Conservation (phyloP, 495 filamentous ascomycete species). For the Physcia stellaris region DNA sequence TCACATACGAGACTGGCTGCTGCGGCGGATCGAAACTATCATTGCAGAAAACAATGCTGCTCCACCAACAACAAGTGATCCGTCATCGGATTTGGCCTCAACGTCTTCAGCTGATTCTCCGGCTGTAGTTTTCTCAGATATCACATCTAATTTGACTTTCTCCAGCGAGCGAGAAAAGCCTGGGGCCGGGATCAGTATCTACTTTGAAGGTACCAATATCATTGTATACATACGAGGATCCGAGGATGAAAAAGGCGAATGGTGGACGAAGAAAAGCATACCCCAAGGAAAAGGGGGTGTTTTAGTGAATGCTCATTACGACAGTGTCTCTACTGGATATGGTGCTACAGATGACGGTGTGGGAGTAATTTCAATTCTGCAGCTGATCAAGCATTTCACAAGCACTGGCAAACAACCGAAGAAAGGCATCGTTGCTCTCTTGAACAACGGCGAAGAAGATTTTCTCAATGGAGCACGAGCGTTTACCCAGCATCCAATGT, state of each 20-base stretch:
- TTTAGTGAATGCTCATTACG: constrained; percentile 90
- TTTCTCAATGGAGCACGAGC: constrained; percentile 79
- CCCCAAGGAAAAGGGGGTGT: constrained; percentile 57
- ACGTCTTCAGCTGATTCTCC: constrained; percentile 13
- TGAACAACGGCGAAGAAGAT: constrained; percentile 97
- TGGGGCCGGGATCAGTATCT: constrained; percentile 39
- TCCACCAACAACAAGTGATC: constrained; percentile 13
- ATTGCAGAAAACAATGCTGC: constrained; percentile 36
- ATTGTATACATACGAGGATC: constrained; percentile 79
- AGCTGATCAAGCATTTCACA: constrained; percentile 82
- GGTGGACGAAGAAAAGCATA: constrained; percentile 41
- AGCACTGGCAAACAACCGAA: constrained; percentile 60
- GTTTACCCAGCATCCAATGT: constrained; percentile 71
- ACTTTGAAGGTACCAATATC: constrained; percentile 89
- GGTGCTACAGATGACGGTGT: constrained; percentile 93
- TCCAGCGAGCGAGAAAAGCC: constrained; percentile 15
- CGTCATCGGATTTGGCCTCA: background rate
- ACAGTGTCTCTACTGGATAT: constrained; percentile 81
- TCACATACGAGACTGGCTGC: constrained; percentile 60
- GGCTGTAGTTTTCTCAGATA: constrained; percentile 65
- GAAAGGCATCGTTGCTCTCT: constrained; percentile 65
- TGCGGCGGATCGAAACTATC: constrained; percentile 56
- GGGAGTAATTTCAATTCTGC: constrained; percentile 72
- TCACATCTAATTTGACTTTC: constrained; percentile 64
- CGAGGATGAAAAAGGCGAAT: constrained; percentile 50